A percentile compares a stretch with the other conserved stretches of the same genome.
These are phyloP conservation scores for Diphasiastrum complanatum DNA, from an alignment of 83 land plant genomes.

Conservation along the genomic window DNA sequence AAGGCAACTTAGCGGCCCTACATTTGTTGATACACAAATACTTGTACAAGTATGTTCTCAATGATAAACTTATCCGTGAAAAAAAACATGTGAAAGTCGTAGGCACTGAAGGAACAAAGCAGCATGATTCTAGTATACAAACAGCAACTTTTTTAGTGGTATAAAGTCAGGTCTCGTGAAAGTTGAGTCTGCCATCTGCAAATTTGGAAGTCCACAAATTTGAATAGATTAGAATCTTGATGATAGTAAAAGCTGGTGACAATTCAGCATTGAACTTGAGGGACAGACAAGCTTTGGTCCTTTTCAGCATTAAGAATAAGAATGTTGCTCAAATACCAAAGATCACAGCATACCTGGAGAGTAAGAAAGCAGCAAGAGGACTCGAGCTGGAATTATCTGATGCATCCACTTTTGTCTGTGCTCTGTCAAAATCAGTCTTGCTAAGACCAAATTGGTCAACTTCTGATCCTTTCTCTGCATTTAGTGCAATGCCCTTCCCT, in stretches of 20 bases:
- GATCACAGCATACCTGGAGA: conserved; percentile 52
- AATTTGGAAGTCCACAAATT: background rate
- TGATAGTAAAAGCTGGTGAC: background rate
- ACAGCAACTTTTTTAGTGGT: too few species aligned
- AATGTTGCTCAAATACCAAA: background rate
- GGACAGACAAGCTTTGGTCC: background rate
- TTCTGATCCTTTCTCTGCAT: conserved; percentile 16
- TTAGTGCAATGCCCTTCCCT: conserved; percentile 3
- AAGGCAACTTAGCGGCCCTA: too few species aligned
- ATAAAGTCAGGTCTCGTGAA: conserved; percentile 33
- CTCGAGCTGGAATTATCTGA: conserved; percentile 63
- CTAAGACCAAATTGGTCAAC: conserved; percentile 26
- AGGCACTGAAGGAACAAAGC: too few species aligned
- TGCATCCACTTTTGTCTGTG: conserved; percentile 26
- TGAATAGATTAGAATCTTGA: background rate
- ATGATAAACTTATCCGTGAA: too few species aligned
- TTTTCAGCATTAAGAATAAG: background rate
- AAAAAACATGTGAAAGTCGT: too few species aligned
- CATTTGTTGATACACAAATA: too few species aligned
- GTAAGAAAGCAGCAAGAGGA: conserved; percentile 81
- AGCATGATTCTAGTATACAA: too few species aligned
- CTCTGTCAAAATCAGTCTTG: conserved; percentile 33
- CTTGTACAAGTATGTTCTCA: too few species aligned
- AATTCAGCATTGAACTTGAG: background rate
- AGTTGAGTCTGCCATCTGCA: conserved; percentile 61